A percentile compares a stretch with the other conserved stretches of the same genome.
phyloP scores from a whole-genome alignment of 208 protist species.

The Trypanosoma mega region DNA sequence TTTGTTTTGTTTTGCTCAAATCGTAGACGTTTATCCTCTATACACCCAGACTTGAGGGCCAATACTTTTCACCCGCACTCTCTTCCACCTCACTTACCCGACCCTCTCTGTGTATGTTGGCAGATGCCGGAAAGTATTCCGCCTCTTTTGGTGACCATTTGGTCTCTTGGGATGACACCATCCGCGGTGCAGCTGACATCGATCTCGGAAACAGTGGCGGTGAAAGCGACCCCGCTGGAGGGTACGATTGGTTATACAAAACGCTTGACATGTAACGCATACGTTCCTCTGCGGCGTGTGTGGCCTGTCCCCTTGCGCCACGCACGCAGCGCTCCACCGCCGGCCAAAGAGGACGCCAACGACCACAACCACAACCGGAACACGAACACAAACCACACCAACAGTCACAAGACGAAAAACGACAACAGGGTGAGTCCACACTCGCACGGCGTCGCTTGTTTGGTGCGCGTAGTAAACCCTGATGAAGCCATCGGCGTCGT shows the following conservation, averaged over 20 bases:
- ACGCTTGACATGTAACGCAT: neutral
- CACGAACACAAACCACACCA: no score
- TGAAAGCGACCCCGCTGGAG: neutral
- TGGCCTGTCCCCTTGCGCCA: neutral
- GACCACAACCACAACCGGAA: constrained; percentile 20
- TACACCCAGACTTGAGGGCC: constrained; percentile 39
- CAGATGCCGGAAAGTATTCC: constrained; percentile 4
- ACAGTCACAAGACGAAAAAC: no score
- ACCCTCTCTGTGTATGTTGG: no score
- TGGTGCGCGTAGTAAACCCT: neutral
- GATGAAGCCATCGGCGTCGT: constrained; percentile 34
- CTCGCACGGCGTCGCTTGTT: neutral
- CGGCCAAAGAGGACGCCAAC: constrained; percentile 29
- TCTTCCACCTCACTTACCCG: neutral
- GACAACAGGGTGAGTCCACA: no score
- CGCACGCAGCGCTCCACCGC: constrained; percentile 7
- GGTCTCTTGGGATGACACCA: neutral
- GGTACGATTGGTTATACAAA: neutral
- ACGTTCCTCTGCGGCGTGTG: neutral
- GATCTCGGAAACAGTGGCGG: neutral
- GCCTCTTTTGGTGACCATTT: neutral
- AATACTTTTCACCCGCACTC: constrained; percentile 18
- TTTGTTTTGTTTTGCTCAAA: constrained; percentile 10
- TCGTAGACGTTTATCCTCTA: constrained; percentile 2
- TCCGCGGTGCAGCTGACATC: neutral